A percentile compares a stretch with the other conserved stretches of the same genome.
phyloP scores from a whole-genome alignment of 140 eudicot species.

The Ambrosia hybrid region DNA sequence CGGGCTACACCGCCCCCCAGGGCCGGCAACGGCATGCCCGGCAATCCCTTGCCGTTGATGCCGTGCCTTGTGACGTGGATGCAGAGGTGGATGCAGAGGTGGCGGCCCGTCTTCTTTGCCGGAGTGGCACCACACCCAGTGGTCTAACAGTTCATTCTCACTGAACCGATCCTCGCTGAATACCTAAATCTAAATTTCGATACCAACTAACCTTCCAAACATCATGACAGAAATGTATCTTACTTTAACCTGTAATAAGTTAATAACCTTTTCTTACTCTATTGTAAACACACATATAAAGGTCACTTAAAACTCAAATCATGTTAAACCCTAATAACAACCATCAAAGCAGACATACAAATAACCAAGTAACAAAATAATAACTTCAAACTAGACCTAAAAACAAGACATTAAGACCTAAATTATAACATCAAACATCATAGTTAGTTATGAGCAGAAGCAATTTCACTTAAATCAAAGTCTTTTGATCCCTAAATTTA shows the following conservation, averaged over 20 bases:
- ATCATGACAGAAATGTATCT: neutral
- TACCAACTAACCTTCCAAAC: neutral
- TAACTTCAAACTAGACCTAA: slow-evolving; percentile 8
- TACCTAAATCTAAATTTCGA: neutral
- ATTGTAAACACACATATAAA: neutral
- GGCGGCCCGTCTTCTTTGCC: too few species aligned
- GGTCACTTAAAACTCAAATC: neutral
- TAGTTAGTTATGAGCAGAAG: too few species aligned
- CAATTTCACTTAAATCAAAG: too few species aligned
- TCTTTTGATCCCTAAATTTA: too few species aligned
- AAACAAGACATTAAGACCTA: neutral
- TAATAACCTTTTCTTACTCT: neutral
- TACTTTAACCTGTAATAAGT: neutral
- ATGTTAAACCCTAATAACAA: neutral
- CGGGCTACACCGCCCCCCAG: too few species aligned
- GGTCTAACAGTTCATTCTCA: too few species aligned
- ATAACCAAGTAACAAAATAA: neutral
- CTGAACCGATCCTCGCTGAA: neutral
- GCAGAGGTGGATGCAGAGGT: too few species aligned
- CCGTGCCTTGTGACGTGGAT: too few species aligned
- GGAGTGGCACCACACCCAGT: too few species aligned
- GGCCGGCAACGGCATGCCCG: too few species aligned
- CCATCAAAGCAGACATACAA: neutral
- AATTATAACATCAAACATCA: neutral
- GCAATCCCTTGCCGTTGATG: too few species aligned